Evolutionary conservation across 352 stramenopile genomes (phyloP).

Genomic region (Phytophthora sp.): DNA sequence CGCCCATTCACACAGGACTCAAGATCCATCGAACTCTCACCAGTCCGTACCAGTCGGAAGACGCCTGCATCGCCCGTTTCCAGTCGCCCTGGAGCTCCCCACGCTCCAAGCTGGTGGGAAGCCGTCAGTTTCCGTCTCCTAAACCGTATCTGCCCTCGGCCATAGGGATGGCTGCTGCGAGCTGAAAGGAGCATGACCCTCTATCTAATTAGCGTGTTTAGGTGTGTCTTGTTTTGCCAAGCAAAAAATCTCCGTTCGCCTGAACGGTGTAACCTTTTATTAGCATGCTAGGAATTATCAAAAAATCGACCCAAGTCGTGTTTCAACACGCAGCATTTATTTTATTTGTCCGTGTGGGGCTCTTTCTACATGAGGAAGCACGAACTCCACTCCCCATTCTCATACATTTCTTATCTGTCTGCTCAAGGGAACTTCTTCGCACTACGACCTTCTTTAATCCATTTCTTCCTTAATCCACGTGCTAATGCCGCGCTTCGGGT

Average conservation of each 20-base stretch:
- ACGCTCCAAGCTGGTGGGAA: slow-evolving; percentile 16
- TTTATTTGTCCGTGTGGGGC: slow-evolving; percentile 11
- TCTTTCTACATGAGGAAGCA: slow-evolving; percentile 39
- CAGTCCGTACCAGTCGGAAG: slow-evolving; percentile 21
- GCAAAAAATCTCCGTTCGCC: slow-evolving; percentile 1
- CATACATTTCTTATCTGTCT: slow-evolving; percentile 34
- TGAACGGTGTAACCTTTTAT: slow-evolving; percentile 18
- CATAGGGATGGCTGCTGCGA: slow-evolving; percentile 26
- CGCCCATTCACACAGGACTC: slow-evolving; percentile 12
- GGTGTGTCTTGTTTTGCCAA: slow-evolving; percentile 13
- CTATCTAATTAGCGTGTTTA: slow-evolving; percentile 31
- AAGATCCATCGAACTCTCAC: slow-evolving; percentile 33
- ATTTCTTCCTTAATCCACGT: slow-evolving; percentile 91
- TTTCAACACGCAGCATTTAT: slow-evolving; percentile 30
- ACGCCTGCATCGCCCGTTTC: slow-evolving; percentile 7
- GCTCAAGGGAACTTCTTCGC: no score
- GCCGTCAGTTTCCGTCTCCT: slow-evolving; percentile 10
- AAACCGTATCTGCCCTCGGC: slow-evolving; percentile 18
- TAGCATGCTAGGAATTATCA: slow-evolving; percentile 22
- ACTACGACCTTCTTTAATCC: slow-evolving; percentile 46
- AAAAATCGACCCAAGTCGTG: slow-evolving; percentile 7
- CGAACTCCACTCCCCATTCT: slow-evolving; percentile 26
- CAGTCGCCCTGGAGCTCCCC: slow-evolving; percentile 23
- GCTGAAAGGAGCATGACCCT: slow-evolving; percentile 12
- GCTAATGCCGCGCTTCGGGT: slow-evolving; percentile 89